Base-by-base conservation (phyloP, 1,139 yeast genomes). In the Yamadazyma dendronema region DNA sequence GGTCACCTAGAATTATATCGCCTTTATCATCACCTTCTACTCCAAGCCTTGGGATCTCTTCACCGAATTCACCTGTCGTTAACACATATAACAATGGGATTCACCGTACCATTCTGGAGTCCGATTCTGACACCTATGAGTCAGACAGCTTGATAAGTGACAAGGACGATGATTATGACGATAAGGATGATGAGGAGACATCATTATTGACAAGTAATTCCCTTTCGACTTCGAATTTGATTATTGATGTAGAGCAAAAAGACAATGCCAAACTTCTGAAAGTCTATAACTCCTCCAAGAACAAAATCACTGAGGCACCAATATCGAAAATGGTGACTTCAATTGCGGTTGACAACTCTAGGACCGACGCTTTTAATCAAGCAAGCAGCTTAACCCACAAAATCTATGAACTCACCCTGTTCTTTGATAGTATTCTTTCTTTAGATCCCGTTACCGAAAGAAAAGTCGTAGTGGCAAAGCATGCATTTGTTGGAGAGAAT, bases 251-350 rank as follows among this genome's bases (percentile, higher is more conserved):
- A 50, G 15, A 52, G 50, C 7, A 62, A 53, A 16, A 39, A 43
- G 5, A 51, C 52, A 36, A 36, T 23, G 17, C 56, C 52, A 31
- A 49, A 49, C 47, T 70, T 29, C 43, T 48, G n/a, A 57, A 52
- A 31, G 40, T 67, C 7, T 70, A 67, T 43, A 71, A 70, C 45
- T 37, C 52, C 2, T 48, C 59, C 34, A 71, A 71, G 41, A 68
- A 68, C 42, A 57, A 57, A 4, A 66, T 69, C 29, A 53, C 48
- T 4, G 40, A 36, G 14, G 59, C 67, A 3, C 76, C 75, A 2
- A 42, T 65, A 19, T 19, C 35, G 4, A 13, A 12, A 8, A 12
- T 5, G 6, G 10, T 26, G 12, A 22, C 36, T 5, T 28, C 37
- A 10, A 27, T 31, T 17, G 23, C 40, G 23, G 22, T 16, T 32